Evolutionary conservation across 2,329 filamentous ascomycete species (phyloP), one percentile per base, ranked within the genome.

Genomic region (Zymoseptoria tritici): DNA sequence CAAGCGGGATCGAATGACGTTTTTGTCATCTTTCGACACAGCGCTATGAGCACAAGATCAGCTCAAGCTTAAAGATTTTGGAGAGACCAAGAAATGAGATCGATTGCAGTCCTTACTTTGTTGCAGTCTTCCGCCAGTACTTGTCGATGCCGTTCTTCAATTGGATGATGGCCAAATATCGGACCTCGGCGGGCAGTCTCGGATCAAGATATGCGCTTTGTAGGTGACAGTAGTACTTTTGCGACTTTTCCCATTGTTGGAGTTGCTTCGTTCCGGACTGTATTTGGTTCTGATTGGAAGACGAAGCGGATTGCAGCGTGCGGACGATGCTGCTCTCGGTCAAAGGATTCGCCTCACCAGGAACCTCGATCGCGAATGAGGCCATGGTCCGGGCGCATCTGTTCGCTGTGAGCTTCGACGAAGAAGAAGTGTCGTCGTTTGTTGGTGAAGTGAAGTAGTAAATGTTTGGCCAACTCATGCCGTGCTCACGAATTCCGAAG

Each of bases 61-160:
- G 50, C 22, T 52, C 20, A 6, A 19, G 11, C 11, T 24, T 52
- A 4, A 9, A 21, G 16, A 20, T 52, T 20, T 52, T 52, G 50
- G 5, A 50, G n/a, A 52, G 22, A 4, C 13, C 22, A 7, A 19
- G n/a, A 3, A 9, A 21, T 36, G 26, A 19, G 22, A 9, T 55
- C 53, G 13, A 53, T 29, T 3, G 20, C 4, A 13, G 20, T 20
- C 26, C 74, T 26, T 84, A 83, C 72, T 87, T 85, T 59, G 88
- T 83, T 55, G 90, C 85, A 36, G 89, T 89, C 72, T 81, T 90
- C 71, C 94, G 84, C 94, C 94, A 99, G 75, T 91, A 91, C 72
- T 88, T 91, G 73, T 97, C 93, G 74, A 97, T 92, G 58, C 92
- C 94, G 74, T 97, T 97, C 74, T 97, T 97, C 57, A 99, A 81